phyloP scores from a whole-genome alignment of 495 filamentous ascomycete genomes.

The Friedmanniomyces endolithicus region DNA sequence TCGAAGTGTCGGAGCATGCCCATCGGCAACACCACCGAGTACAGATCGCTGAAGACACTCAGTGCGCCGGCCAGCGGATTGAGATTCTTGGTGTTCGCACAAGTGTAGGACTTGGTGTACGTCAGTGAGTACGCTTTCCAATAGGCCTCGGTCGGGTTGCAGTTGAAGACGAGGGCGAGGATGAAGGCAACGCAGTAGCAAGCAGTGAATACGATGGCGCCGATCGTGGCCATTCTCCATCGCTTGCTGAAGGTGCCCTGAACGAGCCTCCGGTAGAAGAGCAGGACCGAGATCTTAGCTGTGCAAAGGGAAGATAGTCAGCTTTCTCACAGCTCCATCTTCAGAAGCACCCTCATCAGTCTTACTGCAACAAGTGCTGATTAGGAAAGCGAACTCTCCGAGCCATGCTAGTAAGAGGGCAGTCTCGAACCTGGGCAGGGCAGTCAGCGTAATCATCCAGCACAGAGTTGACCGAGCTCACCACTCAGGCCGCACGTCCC shows the following conservation, averaged over 20 bases:
- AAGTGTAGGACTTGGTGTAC: conserved; percentile 13
- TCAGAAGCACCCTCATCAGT: too few relatives aligned
- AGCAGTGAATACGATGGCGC: conserved; percentile 14
- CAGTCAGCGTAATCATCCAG: too few relatives aligned
- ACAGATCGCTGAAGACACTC: conserved; percentile 20
- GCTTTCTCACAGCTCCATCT: too few relatives aligned
- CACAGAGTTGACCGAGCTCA: too few relatives aligned
- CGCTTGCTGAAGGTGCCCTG: conserved; percentile 14
- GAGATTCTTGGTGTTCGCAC: conserved; percentile 13
- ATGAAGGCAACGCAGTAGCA: conserved; percentile 20
- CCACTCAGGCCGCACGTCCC: conserved; percentile 15
- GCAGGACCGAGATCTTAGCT: conserved; percentile 24
- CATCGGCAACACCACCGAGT: conserved; percentile 22
- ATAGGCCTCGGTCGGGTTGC: conserved; percentile 20
- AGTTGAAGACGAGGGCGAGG: conserved; percentile 17
- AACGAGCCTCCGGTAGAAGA: conserved; percentile 24
- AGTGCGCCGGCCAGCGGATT: conserved; percentile 20
- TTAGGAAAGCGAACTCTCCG: conserved; percentile 19
- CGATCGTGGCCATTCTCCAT: conserved; percentile 16
- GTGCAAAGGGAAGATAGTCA: too few relatives aligned
- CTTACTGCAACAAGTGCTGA: conserved; percentile 22
- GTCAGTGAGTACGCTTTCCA: conserved; percentile 19
- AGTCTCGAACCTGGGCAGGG: neutral
- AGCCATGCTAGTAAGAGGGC: conserved; percentile 19
- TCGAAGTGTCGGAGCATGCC: conserved; percentile 19